These are phyloP conservation scores for Debaryomyces sp. DNA, from an alignment of 1,139 yeast genomes.

Conservation along the genomic window DNA sequence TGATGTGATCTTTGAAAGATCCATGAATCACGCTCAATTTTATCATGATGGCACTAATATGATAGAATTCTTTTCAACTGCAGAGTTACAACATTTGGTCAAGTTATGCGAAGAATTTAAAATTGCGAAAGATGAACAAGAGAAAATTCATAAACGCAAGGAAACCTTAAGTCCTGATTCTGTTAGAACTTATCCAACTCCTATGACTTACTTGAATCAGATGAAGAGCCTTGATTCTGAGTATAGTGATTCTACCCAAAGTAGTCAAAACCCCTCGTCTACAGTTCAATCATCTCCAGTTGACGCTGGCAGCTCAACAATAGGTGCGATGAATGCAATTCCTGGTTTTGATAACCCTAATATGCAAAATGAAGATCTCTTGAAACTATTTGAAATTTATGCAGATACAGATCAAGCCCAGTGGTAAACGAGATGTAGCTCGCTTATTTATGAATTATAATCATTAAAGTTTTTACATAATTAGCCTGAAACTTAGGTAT, in stretches of 20 bases:
- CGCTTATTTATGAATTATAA: neutral
- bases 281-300: constrained; percentile 1
- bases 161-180: constrained; percentile 2
- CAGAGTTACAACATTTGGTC: constrained; percentile 41
- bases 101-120: constrained; percentile 45
- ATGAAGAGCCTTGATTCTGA: neutral
- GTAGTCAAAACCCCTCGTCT: neutral
- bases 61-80: constrained; percentile 40
- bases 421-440: neutral
- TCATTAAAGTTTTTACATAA: neutral
- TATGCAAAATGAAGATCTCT: constrained; percentile 37
- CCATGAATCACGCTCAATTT: constrained; percentile 30
- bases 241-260: neutral
- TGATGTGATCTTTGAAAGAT: constrained; percentile 38
- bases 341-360: constrained; percentile 35
- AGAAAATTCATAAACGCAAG: constrained; percentile 14
- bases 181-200: neutral
- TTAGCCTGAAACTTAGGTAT: too few relatives aligned
- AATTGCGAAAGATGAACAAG: constrained; percentile 40
- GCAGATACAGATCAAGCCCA: constrained; percentile 31
- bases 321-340: constrained; percentile 64
- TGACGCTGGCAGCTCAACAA: constrained; percentile 46
- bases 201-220: neutral
- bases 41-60: constrained; percentile 44
- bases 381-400: constrained; percentile 41